phyloP scores from a whole-genome alignment of 305 asterid species.

The Monarda citriodora region DNA sequence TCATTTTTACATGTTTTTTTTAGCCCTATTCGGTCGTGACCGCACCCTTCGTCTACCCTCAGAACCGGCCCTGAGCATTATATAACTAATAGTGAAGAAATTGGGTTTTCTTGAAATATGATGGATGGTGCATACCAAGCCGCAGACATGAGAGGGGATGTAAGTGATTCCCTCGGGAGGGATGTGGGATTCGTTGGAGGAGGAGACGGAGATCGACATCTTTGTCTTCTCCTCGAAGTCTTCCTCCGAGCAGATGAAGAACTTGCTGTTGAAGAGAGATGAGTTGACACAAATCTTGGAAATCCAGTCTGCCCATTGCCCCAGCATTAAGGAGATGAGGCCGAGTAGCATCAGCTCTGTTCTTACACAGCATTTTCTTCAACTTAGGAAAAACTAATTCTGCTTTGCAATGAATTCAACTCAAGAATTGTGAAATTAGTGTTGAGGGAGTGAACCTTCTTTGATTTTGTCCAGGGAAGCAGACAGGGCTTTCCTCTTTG shows the following conservation, averaged over 20 bases:
- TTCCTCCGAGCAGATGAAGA: constrained; percentile 69
- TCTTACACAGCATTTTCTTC: neutral
- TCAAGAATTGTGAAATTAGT: neutral
- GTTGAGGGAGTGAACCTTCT: constrained; percentile 46
- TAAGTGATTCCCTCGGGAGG: constrained; percentile 54
- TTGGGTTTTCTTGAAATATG: no score
- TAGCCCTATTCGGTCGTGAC: no score
- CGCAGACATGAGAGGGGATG: constrained; percentile 56
- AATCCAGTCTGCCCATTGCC: constrained; percentile 93
- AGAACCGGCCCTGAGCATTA: no score
- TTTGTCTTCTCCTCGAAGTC: constrained; percentile 38
- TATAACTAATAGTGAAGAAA: no score
- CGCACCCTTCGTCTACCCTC: no score
- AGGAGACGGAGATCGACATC: constrained; percentile 27
- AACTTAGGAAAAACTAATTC: no score
- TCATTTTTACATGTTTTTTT: no score
- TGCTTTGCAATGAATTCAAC: no score
- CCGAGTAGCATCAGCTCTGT: constrained; percentile 96
- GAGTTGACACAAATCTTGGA: constrained; percentile 82
- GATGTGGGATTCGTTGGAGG: constrained; percentile 46
- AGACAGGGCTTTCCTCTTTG: constrained; percentile 89
- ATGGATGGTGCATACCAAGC: constrained; percentile 48
- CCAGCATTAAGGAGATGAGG: constrained; percentile 80
- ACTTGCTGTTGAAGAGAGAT: constrained; percentile 78
- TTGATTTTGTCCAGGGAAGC: constrained; percentile 89